These are phyloP conservation scores for Solanum sejunctum DNA, from an alignment of 257 asterid genomes.

Conservation along the genomic window DNA sequence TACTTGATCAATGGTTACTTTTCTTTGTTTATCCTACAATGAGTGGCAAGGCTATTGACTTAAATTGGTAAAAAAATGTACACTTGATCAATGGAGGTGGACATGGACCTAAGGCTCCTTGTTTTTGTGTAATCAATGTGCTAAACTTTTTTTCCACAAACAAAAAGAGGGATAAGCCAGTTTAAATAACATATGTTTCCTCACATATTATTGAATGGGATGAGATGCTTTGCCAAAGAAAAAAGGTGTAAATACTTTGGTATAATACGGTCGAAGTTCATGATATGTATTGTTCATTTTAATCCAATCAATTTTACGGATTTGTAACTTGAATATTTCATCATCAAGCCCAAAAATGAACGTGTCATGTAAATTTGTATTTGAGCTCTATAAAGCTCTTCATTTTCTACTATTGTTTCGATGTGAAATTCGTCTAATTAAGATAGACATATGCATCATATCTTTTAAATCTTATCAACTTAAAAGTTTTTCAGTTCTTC, in stretches of 20 bases:
- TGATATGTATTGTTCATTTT: not conserved
- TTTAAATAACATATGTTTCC: not conserved
- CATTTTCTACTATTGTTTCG: not conserved
- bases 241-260: not conserved
- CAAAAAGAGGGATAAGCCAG: not conserved
- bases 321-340: not conserved
- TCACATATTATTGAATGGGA: not conserved
- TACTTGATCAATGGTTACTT: not conserved
- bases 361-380: not conserved
- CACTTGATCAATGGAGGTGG: not conserved
- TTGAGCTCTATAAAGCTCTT: not conserved
- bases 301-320: not conserved
- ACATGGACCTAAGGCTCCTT: not conserved
- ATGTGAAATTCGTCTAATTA: not conserved
- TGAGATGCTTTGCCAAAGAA: not conserved
- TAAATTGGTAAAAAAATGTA: not conserved
- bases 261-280: not conserved
- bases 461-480: not conserved
- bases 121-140: not conserved
- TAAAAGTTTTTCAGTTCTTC: not conserved
- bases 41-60: not conserved
- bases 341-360: not conserved
- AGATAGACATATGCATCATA: fast-evolving
- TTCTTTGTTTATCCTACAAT: not conserved
- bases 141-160: not conserved